A percentile compares a stretch with the other conserved stretches of the same genome.
Conservation (phyloP, 495 filamentous ascomycete genomes). For the Articulospora tetracladia region DNA sequence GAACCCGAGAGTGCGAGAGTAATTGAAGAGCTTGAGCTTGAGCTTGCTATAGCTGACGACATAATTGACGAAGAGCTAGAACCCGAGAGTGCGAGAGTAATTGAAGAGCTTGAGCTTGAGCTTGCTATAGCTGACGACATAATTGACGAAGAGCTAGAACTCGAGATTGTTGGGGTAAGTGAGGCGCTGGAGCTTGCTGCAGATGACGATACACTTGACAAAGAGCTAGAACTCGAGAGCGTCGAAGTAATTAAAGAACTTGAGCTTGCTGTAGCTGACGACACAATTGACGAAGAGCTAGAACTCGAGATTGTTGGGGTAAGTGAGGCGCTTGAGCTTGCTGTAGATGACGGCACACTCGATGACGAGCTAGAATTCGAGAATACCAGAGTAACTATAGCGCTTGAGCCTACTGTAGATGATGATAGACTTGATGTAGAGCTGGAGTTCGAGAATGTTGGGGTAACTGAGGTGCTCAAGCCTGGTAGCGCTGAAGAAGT, state of each 20-base stretch:
- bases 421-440: background rate
- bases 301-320: no score
- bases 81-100: no score
- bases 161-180: no score
- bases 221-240: slow-evolving; percentile 8
- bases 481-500: background rate
- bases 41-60: background rate
- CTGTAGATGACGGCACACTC: no score
- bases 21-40: background rate
- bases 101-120: no score
- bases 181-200: no score
- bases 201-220: slow-evolving; percentile 2
- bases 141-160: no score
- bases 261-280: slow-evolving; percentile 11
- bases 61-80: no score
- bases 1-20: background rate
- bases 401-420: no score
- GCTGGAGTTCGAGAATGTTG: background rate
- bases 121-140: background rate
- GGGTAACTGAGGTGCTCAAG: background rate
- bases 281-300: no score
- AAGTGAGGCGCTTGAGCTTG: no score
- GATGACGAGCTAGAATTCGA: background rate
- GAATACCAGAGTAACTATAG: background rate
- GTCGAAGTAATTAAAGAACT: background rate